A percentile compares a stretch with the other conserved stretches of the same genome.
Conservation (phyloP, 306 rosid species). For the Styphnolobium japonicum region DNA sequence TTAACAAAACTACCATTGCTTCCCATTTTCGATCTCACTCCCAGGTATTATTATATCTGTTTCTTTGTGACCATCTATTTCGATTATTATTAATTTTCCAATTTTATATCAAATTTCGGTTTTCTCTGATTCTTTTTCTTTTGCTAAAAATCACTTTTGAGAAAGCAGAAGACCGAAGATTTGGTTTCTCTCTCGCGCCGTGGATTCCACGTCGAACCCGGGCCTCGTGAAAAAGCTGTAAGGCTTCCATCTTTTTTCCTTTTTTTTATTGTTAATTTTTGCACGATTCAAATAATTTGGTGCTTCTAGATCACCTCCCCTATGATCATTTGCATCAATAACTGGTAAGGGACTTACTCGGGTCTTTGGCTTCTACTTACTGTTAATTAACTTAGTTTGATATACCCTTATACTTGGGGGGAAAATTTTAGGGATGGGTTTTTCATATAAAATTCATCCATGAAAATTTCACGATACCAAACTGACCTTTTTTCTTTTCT, state of each 20-base stretch:
- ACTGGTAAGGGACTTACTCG: not conserved
- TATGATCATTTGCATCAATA: not conserved
- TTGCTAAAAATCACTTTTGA: not conserved
- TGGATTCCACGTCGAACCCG: constrained; percentile 69
- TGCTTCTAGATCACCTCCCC: not conserved
- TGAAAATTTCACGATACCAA: not conserved
- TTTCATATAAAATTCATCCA: not conserved
- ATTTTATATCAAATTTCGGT: not conserved
- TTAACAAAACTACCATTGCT: constrained; percentile 53
- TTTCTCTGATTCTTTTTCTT: not conserved
- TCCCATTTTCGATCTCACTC: constrained; percentile 62
- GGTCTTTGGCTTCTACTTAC: not conserved
- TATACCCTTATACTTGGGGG: not conserved
- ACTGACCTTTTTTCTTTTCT: not conserved
- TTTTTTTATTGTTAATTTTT: not conserved
- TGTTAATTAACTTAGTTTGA: not conserved
- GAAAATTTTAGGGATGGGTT: not conserved
- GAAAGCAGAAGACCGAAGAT: constrained; percentile 45
- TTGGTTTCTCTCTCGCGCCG: constrained; percentile 57
- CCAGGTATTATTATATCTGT: no score
- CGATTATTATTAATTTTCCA: not conserved
- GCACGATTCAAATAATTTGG: not conserved
- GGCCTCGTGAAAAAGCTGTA: constrained; percentile 88
- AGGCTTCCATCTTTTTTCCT: not conserved
- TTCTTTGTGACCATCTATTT: no score